Conservation (phyloP, 441 rosid species). For the Hura crepitans region DNA sequence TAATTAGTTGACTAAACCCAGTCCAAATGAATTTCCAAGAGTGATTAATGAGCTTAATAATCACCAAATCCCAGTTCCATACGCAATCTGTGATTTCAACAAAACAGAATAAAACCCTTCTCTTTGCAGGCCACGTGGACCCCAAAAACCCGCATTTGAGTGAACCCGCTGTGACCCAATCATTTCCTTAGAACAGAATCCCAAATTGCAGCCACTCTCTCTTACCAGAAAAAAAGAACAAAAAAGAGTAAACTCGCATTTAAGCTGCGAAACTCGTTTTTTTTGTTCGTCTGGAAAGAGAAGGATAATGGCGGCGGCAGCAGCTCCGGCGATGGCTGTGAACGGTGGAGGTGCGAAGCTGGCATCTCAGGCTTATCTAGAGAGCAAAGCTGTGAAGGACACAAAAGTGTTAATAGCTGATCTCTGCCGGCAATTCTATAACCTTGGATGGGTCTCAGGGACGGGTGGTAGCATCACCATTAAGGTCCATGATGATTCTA, state of each 20-base stretch:
- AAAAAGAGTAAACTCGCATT: not conserved
- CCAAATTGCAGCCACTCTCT: not conserved
- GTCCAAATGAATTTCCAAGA: not conserved
- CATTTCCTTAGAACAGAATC: not conserved
- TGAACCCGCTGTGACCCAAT: not conserved
- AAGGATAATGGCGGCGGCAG: slow-evolving; percentile 34
- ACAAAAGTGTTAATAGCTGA: slow-evolving; percentile 59
- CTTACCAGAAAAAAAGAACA: not conserved
- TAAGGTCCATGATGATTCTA: slow-evolving; percentile 73
- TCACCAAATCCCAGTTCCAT: not conserved
- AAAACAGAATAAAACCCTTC: not conserved
- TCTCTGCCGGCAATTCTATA: slow-evolving; percentile 87
- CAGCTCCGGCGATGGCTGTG: slow-evolving; percentile 29
- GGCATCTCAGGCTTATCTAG: slow-evolving; percentile 67
- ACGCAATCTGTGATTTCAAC: no score
- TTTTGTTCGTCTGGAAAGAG: slow-evolving; percentile 5
- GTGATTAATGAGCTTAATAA: not conserved
- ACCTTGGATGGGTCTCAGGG: slow-evolving; percentile 92
- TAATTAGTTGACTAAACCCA: not conserved
- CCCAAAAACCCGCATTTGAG: not conserved
- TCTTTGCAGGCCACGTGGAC: not conserved
- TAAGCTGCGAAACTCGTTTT: not conserved
- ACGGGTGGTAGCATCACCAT: slow-evolving; percentile 92
- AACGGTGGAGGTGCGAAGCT: slow-evolving; percentile 30
- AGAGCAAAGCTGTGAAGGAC: slow-evolving; percentile 61